Evolutionary conservation across 371 early-diverging fungal species (phyloP).

Genomic region (Smittium mucronatum): DNA sequence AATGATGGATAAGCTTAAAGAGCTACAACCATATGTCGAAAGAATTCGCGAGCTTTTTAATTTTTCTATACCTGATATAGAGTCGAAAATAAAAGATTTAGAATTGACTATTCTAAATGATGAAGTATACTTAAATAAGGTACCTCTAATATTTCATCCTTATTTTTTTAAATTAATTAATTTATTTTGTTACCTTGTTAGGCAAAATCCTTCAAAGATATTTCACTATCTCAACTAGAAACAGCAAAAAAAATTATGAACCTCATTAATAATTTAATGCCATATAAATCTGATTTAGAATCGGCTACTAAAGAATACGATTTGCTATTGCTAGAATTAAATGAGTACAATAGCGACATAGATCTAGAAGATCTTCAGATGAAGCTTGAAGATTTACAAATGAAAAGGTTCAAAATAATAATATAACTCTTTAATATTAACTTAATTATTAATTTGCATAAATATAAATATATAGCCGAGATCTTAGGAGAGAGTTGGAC

Average conservation of each 20-base stretch:
- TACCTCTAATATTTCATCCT: not conserved
- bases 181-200: not conserved
- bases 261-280: not conserved
- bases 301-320: not conserved
- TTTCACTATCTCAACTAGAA: not conserved
- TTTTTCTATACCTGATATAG: conserved; percentile 28
- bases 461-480: not conserved
- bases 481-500: conserved; percentile 2
- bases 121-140: not conserved
- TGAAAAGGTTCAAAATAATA: not conserved
- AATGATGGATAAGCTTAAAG: conserved; percentile 28
- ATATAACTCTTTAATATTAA: not conserved
- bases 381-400: not conserved
- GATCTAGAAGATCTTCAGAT: not conserved
- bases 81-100: conserved; percentile 32
- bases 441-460: too few relatives aligned
- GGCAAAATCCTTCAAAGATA: not conserved
- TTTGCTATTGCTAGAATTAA: not conserved
- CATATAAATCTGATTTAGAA: not conserved
- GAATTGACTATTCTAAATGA: not conserved
- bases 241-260: not conserved
- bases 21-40: conserved; percentile 34
- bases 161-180: not conserved
- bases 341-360: not conserved
- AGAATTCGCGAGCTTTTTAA: conserved; percentile 31